Conservation (phyloP, 1,139 yeast genomes). For the Pichia sp. region DNA sequence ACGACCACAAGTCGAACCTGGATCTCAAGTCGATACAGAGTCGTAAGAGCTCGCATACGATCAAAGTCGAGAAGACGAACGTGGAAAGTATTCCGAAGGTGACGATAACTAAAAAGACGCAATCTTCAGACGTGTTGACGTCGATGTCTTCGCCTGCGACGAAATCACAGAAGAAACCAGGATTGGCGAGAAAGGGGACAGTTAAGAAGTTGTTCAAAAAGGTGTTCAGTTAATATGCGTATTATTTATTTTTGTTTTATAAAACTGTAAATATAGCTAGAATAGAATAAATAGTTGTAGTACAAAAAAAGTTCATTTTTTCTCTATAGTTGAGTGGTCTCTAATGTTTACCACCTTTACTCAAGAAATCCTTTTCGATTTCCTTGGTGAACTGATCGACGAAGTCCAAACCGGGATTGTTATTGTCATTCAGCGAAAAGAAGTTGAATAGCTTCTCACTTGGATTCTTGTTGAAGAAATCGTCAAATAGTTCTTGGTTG, state of each 20-base stretch:
- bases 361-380: slow-evolving; percentile 55
- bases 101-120: too few relatives aligned
- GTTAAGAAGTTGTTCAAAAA: slow-evolving; percentile 17
- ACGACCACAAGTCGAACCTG: neutral
- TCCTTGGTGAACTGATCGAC: slow-evolving; percentile 90
- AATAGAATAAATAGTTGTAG: too few relatives aligned
- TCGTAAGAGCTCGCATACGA: neutral
- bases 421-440: slow-evolving; percentile 50
- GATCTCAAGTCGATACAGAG: neutral
- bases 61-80: too few relatives aligned
- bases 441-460: slow-evolving; percentile 68
- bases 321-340: too few relatives aligned
- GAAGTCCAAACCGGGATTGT: slow-evolving; percentile 72
- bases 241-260: neutral
- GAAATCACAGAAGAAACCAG: neutral
- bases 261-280: too few relatives aligned
- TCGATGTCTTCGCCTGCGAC: neutral
- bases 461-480: slow-evolving; percentile 32
- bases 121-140: neutral
- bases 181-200: slow-evolving; percentile 8
- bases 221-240: slow-evolving; percentile 10
- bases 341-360: slow-evolving; percentile 26
- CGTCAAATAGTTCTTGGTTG: slow-evolving; percentile 32
- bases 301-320: too few relatives aligned
- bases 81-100: too few relatives aligned